Evolutionary conservation across 2,329 filamentous ascomycete species (phyloP).

Genomic region (Fusarium mexicanum): DNA sequence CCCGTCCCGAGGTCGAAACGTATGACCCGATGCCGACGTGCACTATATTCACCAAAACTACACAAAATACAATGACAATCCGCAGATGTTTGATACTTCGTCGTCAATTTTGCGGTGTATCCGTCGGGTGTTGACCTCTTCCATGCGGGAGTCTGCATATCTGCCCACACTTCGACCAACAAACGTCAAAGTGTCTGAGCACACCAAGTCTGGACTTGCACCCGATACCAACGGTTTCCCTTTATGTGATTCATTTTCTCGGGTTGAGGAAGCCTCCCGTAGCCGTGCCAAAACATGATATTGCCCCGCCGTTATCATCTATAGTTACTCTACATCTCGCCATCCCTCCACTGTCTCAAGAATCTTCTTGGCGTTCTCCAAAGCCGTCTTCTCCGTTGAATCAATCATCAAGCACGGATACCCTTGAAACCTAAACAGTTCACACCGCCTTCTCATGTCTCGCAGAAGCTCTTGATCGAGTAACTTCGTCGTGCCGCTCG

Average conservation of each 20-base stretch:
- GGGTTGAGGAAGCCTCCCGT: background rate
- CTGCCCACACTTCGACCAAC: background rate
- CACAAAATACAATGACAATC: fast-evolving
- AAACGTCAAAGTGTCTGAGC: background rate
- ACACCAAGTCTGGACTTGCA: background rate
- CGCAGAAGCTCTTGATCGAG: background rate
- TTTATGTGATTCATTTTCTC: no score
- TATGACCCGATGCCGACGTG: no score
- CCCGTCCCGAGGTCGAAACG: background rate
- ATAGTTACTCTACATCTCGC: background rate
- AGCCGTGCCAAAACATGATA: background rate
- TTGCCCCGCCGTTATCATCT: background rate
- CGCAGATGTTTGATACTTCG: background rate
- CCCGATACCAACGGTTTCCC: no score
- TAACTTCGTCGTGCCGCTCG: background rate
- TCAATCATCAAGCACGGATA: background rate
- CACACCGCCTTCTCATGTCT: background rate
- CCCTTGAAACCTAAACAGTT: background rate
- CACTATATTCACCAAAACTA: background rate
- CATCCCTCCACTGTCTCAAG: background rate
- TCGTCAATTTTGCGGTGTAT: background rate
- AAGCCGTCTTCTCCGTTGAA: background rate
- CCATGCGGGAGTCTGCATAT: background rate
- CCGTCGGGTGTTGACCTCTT: background rate
- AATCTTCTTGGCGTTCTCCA: background rate